Percentiles rank a stretch among this genome's conserved stretches.
phyloP scores from a whole-genome alignment of 805 yeast species.

The Candida loeiensis region DNA sequence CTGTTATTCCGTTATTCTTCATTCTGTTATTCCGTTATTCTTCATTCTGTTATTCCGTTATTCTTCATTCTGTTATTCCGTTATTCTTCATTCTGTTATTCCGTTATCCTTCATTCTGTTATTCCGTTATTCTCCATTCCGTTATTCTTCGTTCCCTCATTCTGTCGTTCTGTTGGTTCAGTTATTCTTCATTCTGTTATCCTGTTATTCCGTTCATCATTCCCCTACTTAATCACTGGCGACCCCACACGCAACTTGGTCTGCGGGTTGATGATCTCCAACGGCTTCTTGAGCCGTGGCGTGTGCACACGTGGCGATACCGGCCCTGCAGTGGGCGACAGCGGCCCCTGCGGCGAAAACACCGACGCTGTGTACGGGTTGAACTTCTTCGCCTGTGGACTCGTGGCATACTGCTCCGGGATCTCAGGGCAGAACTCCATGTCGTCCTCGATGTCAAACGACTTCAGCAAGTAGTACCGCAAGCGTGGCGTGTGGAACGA shows the following conservation, averaged over 20 bases:
- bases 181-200: too few relatives aligned
- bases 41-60: too few relatives aligned
- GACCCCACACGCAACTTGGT: constrained; percentile 56
- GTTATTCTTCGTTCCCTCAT: too few relatives aligned
- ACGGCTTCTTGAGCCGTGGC: constrained; percentile 55
- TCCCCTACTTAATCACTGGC: constrained; percentile 27
- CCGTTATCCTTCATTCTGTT: too few relatives aligned
- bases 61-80: too few relatives aligned
- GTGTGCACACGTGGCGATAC: constrained; percentile 47
- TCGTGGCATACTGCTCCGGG: constrained; percentile 27
- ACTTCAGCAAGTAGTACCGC: constrained; percentile 55
- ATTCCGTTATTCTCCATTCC: too few relatives aligned
- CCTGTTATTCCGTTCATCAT: background rate
- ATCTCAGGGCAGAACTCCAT: constrained; percentile 64
- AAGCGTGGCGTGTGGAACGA: constrained; percentile 48
- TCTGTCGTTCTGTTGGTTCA: too few relatives aligned
- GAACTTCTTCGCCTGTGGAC: constrained; percentile 47
- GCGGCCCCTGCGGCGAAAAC: constrained; percentile 50
- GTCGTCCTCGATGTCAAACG: constrained; percentile 62
- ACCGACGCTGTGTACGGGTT: constrained; percentile 66
- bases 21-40: too few relatives aligned
- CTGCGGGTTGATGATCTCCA: constrained; percentile 61
- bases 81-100: too few relatives aligned
- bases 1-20: too few relatives aligned
- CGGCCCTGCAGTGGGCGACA: constrained; percentile 16